phyloP scores from a whole-genome alignment of 306 rosid genomes.

The Prinsepia uniflora region DNA sequence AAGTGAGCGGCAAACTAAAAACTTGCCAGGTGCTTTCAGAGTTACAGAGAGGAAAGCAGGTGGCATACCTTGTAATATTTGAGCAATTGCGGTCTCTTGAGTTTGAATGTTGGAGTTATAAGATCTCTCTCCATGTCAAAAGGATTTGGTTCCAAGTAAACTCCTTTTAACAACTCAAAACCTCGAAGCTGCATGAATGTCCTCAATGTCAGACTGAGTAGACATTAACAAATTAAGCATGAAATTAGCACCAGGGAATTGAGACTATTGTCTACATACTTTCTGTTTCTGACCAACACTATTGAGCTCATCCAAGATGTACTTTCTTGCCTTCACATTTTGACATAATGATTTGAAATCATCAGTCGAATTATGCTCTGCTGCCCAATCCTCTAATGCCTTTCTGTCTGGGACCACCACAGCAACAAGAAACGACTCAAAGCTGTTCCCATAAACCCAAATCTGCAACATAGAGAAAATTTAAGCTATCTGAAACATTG shows the following conservation, averaged over 20 bases:
- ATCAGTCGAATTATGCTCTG: constrained; percentile 36
- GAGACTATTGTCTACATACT: constrained; percentile 33
- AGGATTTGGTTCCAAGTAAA: constrained; percentile 76
- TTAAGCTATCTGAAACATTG: background rate
- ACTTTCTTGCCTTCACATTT: constrained; percentile 59
- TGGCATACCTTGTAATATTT: constrained; percentile 68
- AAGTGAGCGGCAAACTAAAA: background rate
- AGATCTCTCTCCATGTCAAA: constrained; percentile 92
- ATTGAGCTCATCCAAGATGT: constrained; percentile 81
- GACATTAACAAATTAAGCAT: background rate
- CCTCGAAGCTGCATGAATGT: constrained; percentile 70
- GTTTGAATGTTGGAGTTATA: constrained; percentile 81
- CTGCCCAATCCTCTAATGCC: constrained; percentile 83
- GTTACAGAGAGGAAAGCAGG: background rate
- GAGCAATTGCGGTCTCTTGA: constrained; percentile 78
- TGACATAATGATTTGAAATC: constrained; percentile 74
- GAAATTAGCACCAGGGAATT: constrained; percentile 16
- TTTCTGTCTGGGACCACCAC: constrained; percentile 75
- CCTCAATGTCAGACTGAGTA: constrained; percentile 22
- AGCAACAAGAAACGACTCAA: constrained; percentile 92
- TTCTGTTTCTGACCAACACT: constrained; percentile 59
- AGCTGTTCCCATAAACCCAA: constrained; percentile 96
- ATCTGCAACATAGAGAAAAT: constrained; percentile 41
- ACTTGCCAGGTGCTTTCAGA: background rate
- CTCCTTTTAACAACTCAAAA: constrained; percentile 76